Conservation (phyloP, 1,284 basidiomycete genomes). For the Rhodotorula mucilaginosa region DNA sequence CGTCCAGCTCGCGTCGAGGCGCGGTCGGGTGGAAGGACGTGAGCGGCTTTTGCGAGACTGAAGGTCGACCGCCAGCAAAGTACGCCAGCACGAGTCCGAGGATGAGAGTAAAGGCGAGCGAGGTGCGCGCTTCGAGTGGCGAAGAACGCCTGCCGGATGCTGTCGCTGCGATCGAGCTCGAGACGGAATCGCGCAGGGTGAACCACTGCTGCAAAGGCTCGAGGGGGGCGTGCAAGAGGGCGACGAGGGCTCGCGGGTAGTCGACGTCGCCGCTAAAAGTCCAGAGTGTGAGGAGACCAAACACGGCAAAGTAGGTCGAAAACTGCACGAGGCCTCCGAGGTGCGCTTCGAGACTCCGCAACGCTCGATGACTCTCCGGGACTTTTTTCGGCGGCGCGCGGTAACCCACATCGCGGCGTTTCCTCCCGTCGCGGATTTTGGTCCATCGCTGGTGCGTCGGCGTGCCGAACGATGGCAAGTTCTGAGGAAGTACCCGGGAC, state of each 20-base stretch:
- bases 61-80: slow-evolving; percentile 40
- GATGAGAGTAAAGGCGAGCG: slow-evolving; percentile 39
- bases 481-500: slow-evolving; percentile 40
- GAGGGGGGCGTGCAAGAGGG: slow-evolving; percentile 8
- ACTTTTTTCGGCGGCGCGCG: slow-evolving; percentile 39
- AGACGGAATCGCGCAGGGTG: background rate
- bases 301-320: slow-evolving; percentile 36
- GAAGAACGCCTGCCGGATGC: background rate
- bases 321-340: slow-evolving; percentile 41
- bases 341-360: slow-evolving; percentile 37
- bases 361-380: slow-evolving; percentile 35
- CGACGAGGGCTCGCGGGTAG: slow-evolving; percentile 25
- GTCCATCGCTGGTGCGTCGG: slow-evolving; percentile 37
- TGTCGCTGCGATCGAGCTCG: background rate
- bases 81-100: slow-evolving; percentile 40
- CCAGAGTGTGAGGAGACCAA: slow-evolving; percentile 37
- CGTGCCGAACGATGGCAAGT: slow-evolving; percentile 39
- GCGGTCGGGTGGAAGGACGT: background rate
- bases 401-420: slow-evolving; percentile 38
- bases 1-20: slow-evolving; percentile 33
- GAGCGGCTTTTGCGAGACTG: slow-evolving; percentile 27
- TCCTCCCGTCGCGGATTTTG: slow-evolving; percentile 39
- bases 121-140: slow-evolving; percentile 39
- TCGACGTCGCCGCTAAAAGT: slow-evolving; percentile 40
- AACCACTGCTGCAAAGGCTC: slow-evolving; percentile 4